These are phyloP conservation scores for Perkinsus olseni DNA, from an alignment of 169 alveolate species.

Conservation along the genomic window DNA sequence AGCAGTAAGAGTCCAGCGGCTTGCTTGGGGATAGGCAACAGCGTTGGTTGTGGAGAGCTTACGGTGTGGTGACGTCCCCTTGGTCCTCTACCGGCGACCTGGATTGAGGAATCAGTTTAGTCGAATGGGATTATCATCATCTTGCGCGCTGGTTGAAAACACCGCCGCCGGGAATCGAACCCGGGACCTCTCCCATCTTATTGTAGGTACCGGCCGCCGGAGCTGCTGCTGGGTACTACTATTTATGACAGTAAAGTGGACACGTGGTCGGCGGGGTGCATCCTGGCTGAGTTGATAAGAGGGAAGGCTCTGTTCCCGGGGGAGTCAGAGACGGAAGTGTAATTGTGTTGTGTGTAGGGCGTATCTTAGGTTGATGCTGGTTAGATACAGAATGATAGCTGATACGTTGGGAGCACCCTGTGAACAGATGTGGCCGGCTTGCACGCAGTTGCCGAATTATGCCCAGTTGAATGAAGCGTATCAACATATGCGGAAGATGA, in stretches of 20 bases:
- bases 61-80: too few species aligned
- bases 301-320: not conserved
- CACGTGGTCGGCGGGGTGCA: not conserved
- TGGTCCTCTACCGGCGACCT: too few species aligned
- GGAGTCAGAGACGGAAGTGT: not conserved
- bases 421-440: not conserved
- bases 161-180: too few species aligned
- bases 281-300: not conserved
- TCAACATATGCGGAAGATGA: not conserved
- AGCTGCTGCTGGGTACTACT: not conserved
- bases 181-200: not conserved
- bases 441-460: not conserved
- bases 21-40: too few species aligned
- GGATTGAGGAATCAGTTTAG: too few species aligned
- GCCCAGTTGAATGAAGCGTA: not conserved
- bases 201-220: not conserved
- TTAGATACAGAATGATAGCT: not conserved
- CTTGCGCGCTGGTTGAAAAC: too few species aligned
- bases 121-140: too few species aligned
- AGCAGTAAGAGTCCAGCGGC: not conserved
- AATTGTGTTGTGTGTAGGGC: not conserved
- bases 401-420: not conserved
- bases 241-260: not conserved
- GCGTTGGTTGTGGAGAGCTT: too few species aligned
- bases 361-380: not conserved